phyloP scores from a whole-genome alignment of 2,329 filamentous ascomycete species.

The Colletotrichum incanum region DNA sequence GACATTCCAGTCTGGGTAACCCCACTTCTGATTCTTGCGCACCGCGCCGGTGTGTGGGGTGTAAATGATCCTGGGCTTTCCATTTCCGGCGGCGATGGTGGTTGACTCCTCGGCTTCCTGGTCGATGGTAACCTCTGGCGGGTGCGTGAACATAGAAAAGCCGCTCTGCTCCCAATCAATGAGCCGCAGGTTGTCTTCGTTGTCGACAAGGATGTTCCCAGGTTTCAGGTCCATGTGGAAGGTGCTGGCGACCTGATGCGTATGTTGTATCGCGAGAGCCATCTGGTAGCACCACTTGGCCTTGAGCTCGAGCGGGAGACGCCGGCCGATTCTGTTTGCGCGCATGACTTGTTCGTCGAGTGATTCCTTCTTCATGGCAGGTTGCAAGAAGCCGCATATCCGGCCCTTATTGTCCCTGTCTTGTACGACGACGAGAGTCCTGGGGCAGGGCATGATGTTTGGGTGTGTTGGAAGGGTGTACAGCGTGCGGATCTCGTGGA shows the following conservation, averaged over 20 bases:
- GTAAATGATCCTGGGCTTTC: constrained; percentile 38
- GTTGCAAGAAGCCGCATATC: constrained; percentile 45
- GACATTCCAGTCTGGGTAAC: constrained; percentile 44
- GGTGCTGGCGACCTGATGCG: constrained; percentile 44
- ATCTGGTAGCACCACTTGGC: constrained; percentile 48
- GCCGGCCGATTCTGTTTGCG: constrained; percentile 33
- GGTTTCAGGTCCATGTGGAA: constrained; percentile 53
- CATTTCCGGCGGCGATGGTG: not conserved
- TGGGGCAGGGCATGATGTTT: constrained; percentile 44
- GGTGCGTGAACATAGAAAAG: constrained; percentile 45
- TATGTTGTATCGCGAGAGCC: constrained; percentile 45
- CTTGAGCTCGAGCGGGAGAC: constrained; percentile 42
- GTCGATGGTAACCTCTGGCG: constrained; percentile 42
- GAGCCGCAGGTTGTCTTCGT: constrained; percentile 40
- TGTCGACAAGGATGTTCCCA: constrained; percentile 48
- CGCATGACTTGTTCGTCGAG: constrained; percentile 42
- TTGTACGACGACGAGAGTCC: constrained; percentile 34
- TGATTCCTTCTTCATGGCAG: constrained; percentile 37
- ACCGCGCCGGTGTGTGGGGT: constrained; percentile 35
- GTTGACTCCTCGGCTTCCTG: constrained; percentile 35
- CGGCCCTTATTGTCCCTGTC: constrained; percentile 6
- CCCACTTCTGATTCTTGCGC: constrained; percentile 42
- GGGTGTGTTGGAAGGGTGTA: constrained; percentile 43
- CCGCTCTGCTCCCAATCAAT: constrained; percentile 50
- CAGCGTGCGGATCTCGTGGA: constrained; percentile 43